phyloP scores from a whole-genome alignment of 805 yeast genomes.

The Pichia rugopelliculosa region DNA sequence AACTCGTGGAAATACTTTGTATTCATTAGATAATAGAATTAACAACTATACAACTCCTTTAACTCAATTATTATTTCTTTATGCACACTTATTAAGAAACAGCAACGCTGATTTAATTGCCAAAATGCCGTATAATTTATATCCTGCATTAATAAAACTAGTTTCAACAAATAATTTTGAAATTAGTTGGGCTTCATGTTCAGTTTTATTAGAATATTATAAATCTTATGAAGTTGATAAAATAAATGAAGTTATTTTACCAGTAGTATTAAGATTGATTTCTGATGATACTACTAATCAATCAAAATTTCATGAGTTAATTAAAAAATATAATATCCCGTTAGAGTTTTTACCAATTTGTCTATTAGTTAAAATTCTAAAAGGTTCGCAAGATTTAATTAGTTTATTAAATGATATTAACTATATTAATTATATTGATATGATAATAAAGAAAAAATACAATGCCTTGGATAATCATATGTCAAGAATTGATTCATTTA shows the following conservation, averaged over 20 bases:
- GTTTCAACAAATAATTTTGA: not conserved
- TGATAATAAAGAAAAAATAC: not conserved
- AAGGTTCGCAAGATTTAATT: not conserved
- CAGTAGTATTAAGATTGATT: not conserved
- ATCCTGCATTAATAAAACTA: not conserved
- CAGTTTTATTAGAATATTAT: not conserved
- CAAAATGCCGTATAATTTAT: not conserved
- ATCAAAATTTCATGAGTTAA: not conserved
- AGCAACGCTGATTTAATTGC: not conserved
- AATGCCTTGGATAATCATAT: not conserved
- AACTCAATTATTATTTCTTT: conserved; percentile 2
- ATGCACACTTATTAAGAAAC: not conserved
- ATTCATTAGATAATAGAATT: not conserved
- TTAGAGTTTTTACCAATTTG: conserved; percentile 2
- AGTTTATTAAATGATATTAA: conserved; percentile 1
- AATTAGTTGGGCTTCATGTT: not conserved
- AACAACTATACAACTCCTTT: not conserved
- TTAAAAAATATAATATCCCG: not conserved
- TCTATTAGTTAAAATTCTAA: not conserved
- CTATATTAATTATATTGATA: not conserved
- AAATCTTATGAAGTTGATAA: not conserved
- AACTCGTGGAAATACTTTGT: not conserved
- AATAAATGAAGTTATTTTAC: not conserved
- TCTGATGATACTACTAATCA: not conserved
- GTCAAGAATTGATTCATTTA: not conserved